Base-by-base conservation (phyloP, 148 eudicot genomes). In the Amaranthus hypochondriacus region DNA sequence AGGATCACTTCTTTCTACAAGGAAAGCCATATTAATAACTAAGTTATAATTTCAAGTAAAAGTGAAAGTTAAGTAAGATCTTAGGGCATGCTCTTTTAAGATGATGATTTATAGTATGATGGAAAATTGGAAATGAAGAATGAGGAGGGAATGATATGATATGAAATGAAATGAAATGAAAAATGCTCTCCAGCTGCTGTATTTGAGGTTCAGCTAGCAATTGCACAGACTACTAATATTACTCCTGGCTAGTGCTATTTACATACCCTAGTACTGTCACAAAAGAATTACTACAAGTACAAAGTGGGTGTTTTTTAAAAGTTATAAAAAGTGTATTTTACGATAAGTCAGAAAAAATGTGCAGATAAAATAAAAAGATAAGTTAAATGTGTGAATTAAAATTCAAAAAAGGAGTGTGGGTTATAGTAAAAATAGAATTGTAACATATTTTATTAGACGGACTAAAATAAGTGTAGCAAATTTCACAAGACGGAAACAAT, bases 1-100 rank as follows among this genome's bases (percentile, higher is more conserved):
- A 68, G 75, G 76, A 72, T 76, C 79, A 76, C 69, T 76, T 52
- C 76, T 71, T 59, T 80, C 79, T 62, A 80, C 77, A 18, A 80
- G 64, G 68, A 80, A 76, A 66, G 79, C 83, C 79, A 80, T 76
- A 66, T 43, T 21, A 47, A 2, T 52, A 62, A 60, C 7, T 52
- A 50, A 18, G 13, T 4, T 56, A 51, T 48, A 10, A 12, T 60
- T 66, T 58, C 13, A 62, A 54, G 50, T 76, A 56, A 51, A 48
- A 68, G 14, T 50, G 56, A 49, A 52, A 49, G 78, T 62, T 62
- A 78, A 68, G 75, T 66, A 65, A 57, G 59, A 73, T 53, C 74
- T 78, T 75, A 75, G 44, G 69, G 70, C 75, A 75, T 79, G 72
- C 65, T 74, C 66, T 56, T 44, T 56, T 2, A 59, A 57, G 53